Percentiles rank a stretch among this genome's conserved stretches.
Evolutionary conservation across 768 basidiomycete genomes (phyloP).

Genomic region (Strobilomyces echinocephalus): DNA sequence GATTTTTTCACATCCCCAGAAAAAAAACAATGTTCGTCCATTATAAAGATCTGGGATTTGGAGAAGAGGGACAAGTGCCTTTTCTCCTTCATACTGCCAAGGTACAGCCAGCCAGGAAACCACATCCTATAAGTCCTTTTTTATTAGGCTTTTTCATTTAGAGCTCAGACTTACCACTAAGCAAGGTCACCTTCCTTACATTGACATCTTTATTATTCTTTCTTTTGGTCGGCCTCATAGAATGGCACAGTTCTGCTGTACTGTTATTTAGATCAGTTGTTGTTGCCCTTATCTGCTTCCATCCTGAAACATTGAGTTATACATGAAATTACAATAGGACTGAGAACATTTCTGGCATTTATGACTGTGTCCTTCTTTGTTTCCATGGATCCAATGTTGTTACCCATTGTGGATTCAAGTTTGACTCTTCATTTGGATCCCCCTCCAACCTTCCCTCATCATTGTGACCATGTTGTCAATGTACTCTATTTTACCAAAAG

Average conservation of each 20-base stretch:
- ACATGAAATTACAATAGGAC: constrained; percentile 80
- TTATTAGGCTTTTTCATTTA: background rate
- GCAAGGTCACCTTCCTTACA: constrained; percentile 72
- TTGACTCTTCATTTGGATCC: constrained; percentile 14
- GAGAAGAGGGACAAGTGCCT: constrained; percentile 62
- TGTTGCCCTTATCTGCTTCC: constrained; percentile 66
- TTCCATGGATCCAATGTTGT: constrained; percentile 19
- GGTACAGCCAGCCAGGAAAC: constrained; percentile 68
- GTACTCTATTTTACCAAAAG: constrained; percentile 68
- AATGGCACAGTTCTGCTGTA: constrained; percentile 91
- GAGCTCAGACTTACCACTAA: background rate
- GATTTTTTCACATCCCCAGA: constrained; percentile 41
- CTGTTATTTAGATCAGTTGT: constrained; percentile 86
- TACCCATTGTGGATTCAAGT: constrained; percentile 2
- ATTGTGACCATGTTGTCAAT: constrained; percentile 84
- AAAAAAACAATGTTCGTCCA: constrained; percentile 68
- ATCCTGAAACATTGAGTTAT: constrained; percentile 82
- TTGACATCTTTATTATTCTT: constrained; percentile 74
- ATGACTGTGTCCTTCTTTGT: constrained; percentile 34
- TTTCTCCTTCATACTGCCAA: constrained; percentile 69
- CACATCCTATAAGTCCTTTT: constrained; percentile 59
- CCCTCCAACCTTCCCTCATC: constrained; percentile 57
- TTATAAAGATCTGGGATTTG: constrained; percentile 89
- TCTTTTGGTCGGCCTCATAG: constrained; percentile 89
- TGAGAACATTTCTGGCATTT: constrained; percentile 91